phyloP scores from a whole-genome alignment of 2,329 filamentous ascomycete genomes.

The Trichoderma arundinaceum region DNA sequence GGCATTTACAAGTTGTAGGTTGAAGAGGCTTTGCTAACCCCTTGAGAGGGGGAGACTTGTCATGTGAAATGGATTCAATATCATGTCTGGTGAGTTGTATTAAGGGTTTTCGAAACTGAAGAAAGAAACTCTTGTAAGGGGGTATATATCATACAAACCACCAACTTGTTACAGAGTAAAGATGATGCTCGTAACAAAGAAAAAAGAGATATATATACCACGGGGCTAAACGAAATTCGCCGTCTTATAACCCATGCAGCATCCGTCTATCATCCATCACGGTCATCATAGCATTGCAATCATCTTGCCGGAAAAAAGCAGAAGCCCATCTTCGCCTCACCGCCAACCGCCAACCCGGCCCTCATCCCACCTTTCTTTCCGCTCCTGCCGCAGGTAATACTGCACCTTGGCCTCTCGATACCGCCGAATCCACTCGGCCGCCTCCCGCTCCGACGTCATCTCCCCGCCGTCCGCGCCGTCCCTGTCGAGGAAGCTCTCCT shows the following conservation, averaged over 20 bases:
- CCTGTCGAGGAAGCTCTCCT: slow-evolving; percentile 87
- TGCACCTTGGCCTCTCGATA: slow-evolving; percentile 81
- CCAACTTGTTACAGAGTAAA: not conserved
- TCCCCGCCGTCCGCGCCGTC: slow-evolving; percentile 45
- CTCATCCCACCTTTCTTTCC: slow-evolving; percentile 94
- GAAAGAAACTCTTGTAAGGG: too few relatives aligned
- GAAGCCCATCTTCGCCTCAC: slow-evolving; percentile 48
- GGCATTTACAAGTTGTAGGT: too few relatives aligned
- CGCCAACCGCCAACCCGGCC: slow-evolving; percentile 94
- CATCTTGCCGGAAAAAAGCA: not conserved
- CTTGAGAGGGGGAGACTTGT: too few relatives aligned
- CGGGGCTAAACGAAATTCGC: not conserved
- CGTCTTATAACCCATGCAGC: not conserved
- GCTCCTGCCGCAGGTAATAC: slow-evolving; percentile 80
- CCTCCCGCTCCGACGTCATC: slow-evolving; percentile 76
- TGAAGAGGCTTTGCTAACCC: too few relatives aligned
- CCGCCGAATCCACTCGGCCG: slow-evolving; percentile 80
- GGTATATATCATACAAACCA: not conserved
- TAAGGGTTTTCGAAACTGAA: too few relatives aligned
- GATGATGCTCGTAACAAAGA: not conserved
- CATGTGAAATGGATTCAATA: too few relatives aligned
- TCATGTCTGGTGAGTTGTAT: too few relatives aligned
- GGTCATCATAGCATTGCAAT: not conserved
- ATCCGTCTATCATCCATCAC: not conserved
- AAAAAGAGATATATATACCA: too few relatives aligned